phyloP scores from a whole-genome alignment of 2,329 filamentous ascomycete genomes.

The Ascochyta viciae-villosae region DNA sequence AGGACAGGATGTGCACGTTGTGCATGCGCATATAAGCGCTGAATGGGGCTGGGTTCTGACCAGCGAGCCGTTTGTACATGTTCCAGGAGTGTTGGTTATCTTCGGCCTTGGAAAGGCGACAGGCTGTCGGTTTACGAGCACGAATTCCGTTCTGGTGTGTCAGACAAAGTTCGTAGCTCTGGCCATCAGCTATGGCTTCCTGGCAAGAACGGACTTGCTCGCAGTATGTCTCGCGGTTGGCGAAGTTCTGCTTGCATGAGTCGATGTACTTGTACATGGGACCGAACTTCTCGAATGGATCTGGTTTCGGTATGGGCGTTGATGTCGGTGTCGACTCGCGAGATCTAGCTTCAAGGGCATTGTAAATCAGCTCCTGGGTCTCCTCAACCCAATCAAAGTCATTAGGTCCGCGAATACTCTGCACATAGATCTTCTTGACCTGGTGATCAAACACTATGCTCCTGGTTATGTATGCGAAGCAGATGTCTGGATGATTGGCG shows the following conservation, averaged over 20 bases:
- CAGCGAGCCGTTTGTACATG: constrained; percentile 74
- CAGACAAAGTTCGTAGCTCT: constrained; percentile 86
- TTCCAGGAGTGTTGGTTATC: constrained; percentile 62
- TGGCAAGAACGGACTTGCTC: constrained; percentile 73
- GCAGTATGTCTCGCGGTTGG: constrained; percentile 61
- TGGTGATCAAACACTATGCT: constrained; percentile 80
- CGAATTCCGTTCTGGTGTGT: constrained; percentile 75
- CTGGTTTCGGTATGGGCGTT: constrained; percentile 29
- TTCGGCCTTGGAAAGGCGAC: constrained; percentile 40
- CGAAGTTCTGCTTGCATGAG: constrained; percentile 26
- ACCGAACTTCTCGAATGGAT: constrained; percentile 42
- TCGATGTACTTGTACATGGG: constrained; percentile 38
- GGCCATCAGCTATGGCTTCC: constrained; percentile 73
- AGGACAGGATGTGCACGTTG: constrained; percentile 73
- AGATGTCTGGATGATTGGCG: constrained; percentile 67
- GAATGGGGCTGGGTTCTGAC: constrained; percentile 81
- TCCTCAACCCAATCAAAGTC: constrained; percentile 57
- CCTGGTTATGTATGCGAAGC: constrained; percentile 76
- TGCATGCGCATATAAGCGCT: constrained; percentile 78
- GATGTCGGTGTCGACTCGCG: constrained; percentile 39
- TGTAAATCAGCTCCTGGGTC: constrained; percentile 37
- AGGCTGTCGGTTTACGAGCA: constrained; percentile 31
- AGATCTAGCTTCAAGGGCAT: constrained; percentile 39
- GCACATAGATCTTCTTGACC: constrained; percentile 67
- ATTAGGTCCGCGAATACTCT: constrained; percentile 63